phyloP scores from a whole-genome alignment of 495 filamentous ascomycete genomes.

The Hapsidospora chrysogenum region DNA sequence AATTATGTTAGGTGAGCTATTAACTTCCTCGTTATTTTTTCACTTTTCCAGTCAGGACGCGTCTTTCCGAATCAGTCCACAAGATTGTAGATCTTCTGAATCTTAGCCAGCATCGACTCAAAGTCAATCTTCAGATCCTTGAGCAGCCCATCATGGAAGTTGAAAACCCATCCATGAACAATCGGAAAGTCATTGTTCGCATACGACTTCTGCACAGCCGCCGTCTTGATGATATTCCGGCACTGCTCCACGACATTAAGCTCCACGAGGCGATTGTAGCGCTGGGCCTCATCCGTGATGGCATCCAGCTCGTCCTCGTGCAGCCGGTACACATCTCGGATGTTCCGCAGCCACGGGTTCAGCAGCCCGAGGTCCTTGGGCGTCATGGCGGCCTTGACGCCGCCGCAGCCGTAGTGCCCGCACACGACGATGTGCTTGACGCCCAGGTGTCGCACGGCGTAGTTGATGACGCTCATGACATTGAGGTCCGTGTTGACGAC shows the following conservation, averaged over 20 bases:
- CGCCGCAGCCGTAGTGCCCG: constrained; percentile 48
- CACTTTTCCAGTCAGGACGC: too few species aligned
- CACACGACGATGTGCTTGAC: constrained; percentile 51
- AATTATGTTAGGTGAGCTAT: too few species aligned
- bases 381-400: constrained; percentile 43
- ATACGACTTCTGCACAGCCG: constrained; percentile 35
- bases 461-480: constrained; percentile 45
- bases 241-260: constrained; percentile 42
- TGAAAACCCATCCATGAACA: constrained; percentile 41
- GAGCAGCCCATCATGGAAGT: constrained; percentile 31
- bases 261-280: constrained; percentile 40
- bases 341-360: constrained; percentile 45
- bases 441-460: constrained; percentile 39
- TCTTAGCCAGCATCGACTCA: constrained; percentile 21
- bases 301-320: constrained; percentile 38
- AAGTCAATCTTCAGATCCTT: constrained; percentile 36
- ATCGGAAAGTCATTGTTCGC: constrained; percentile 32
- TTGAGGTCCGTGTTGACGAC: constrained; percentile 41
- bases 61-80: neutral
- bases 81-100: constrained; percentile 40
- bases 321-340: constrained; percentile 40
- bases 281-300: constrained; percentile 23
- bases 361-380: constrained; percentile 39
- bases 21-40: too few species aligned
- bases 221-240: constrained; percentile 41